These are phyloP conservation scores for Smittium culicis DNA, from an alignment of 371 early-diverging fungal species.

Conservation along the genomic window DNA sequence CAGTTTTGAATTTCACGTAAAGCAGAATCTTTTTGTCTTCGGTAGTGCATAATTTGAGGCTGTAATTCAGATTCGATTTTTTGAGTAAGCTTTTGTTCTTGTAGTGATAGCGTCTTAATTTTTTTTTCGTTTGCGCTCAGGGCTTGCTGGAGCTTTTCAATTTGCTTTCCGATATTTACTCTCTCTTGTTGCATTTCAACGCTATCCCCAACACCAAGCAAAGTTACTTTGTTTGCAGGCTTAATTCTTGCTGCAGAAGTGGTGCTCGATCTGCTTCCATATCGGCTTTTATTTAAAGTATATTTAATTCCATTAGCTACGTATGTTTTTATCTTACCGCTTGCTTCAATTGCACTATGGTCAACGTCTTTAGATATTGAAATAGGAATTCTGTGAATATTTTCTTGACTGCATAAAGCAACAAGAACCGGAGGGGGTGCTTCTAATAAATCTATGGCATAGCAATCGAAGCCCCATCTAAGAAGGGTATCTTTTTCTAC, in stretches of 20 bases:
- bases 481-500: slow-evolving; percentile 30
- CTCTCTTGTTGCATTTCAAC: slow-evolving; percentile 23
- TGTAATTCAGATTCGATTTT: slow-evolving; percentile 8
- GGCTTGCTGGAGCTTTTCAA: slow-evolving; percentile 23
- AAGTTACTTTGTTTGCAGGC: background rate
- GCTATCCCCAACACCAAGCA: slow-evolving; percentile 33
- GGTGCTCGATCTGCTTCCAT: slow-evolving; percentile 28
- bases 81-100: slow-evolving; percentile 23
- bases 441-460: slow-evolving; percentile 54
- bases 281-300: slow-evolving; percentile 34
- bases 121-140: slow-evolving; percentile 19
- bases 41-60: background rate
- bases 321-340: slow-evolving; percentile 32
- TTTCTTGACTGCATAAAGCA: slow-evolving; percentile 42
- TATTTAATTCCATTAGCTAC: slow-evolving; percentile 37
- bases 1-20: slow-evolving; percentile 9
- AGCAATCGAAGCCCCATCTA: slow-evolving; percentile 54
- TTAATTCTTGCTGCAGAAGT: slow-evolving; percentile 31
- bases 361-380: slow-evolving; percentile 27
- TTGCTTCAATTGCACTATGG: slow-evolving; percentile 30
- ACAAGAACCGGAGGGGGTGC: slow-evolving; percentile 52
- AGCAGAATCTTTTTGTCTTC: slow-evolving; percentile 4
- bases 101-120: slow-evolving; percentile 18
- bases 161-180: slow-evolving; percentile 29
- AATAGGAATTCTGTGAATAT: slow-evolving; percentile 48